Evolutionary conservation across 306 rosid species (phyloP).

Genomic region (Acacia melanoxylon): DNA sequence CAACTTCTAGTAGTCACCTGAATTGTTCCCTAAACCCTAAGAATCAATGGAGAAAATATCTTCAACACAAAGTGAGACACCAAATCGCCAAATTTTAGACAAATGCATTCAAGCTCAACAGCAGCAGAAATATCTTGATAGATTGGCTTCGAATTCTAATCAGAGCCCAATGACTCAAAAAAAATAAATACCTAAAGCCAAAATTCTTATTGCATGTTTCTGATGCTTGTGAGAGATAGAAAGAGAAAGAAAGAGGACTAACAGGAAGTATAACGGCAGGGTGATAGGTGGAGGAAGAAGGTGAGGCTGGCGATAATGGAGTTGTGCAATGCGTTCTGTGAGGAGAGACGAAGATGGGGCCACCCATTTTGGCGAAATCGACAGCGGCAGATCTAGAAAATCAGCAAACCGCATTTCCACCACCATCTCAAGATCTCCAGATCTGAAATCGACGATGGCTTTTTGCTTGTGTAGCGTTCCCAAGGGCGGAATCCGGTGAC

Average conservation of each 20-base stretch:
- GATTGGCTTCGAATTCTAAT: neutral
- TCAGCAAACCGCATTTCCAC: no score
- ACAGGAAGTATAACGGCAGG: constrained; percentile 87
- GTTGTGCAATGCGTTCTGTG: constrained; percentile 29
- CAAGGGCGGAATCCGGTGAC: no score
- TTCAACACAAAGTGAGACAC: neutral
- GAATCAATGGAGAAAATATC: neutral
- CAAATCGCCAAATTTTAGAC: neutral
- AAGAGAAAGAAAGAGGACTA: neutral
- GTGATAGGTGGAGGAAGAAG: constrained; percentile 33
- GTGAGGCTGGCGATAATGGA: neutral
- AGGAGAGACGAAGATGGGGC: neutral
- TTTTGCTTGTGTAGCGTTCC: no score
- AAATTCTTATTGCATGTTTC: no score
- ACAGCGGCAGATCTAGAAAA: no score
- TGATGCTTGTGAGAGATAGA: neutral
- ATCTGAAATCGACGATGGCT: no score
- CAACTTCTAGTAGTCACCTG: constrained; percentile 67
- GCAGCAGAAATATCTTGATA: neutral
- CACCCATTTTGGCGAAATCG: neutral
- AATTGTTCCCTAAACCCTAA: constrained; percentile 89
- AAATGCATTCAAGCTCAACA: neutral
- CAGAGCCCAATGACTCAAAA: neutral
- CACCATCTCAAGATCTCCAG: no score
- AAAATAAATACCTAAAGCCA: no score